phyloP scores from a whole-genome alignment of 768 basidiomycete genomes.

The Leccinum disarticulatum region DNA sequence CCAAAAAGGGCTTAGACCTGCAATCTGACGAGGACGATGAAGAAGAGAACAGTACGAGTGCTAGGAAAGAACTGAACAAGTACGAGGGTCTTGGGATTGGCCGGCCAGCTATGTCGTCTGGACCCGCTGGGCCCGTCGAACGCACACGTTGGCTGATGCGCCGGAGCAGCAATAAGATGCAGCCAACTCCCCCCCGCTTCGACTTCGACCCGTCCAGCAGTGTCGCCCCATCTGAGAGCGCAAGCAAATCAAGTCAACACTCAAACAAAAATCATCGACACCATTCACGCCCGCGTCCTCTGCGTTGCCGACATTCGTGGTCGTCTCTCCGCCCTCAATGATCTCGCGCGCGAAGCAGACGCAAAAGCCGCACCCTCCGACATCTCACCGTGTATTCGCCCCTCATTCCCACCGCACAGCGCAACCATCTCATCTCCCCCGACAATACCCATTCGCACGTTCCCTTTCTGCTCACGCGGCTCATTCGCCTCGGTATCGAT shows the following conservation, averaged over 20 bases:
- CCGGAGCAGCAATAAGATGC: slow-evolving; percentile 71
- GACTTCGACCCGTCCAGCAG: slow-evolving; percentile 56
- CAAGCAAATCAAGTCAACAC: slow-evolving; percentile 59
- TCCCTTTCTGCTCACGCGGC: no score
- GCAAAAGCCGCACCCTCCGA: slow-evolving; percentile 90
- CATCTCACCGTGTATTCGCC: slow-evolving; percentile 97
- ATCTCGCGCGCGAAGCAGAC: slow-evolving; percentile 83
- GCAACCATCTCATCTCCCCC: slow-evolving; percentile 69
- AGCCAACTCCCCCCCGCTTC: slow-evolving; percentile 57
- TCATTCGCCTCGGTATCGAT: no score
- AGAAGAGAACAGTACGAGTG: slow-evolving; percentile 61
- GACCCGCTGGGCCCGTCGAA: slow-evolving; percentile 35
- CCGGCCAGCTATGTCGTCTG: slow-evolving; percentile 40
- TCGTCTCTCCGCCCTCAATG: slow-evolving; percentile 83
- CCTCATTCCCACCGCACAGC: slow-evolving; percentile 80
- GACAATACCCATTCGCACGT: slow-evolving; percentile 71
- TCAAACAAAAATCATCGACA: slow-evolving; percentile 77
- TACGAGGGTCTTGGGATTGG: slow-evolving; percentile 71
- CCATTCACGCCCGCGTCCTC: slow-evolving; percentile 80
- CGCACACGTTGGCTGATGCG: slow-evolving; percentile 66
- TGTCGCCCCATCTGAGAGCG: slow-evolving; percentile 53
- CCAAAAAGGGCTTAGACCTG: slow-evolving; percentile 28
- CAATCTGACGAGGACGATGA: slow-evolving; percentile 72
- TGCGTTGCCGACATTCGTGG: slow-evolving; percentile 95
- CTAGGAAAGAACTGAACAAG: slow-evolving; percentile 46